Percentiles rank a stretch among this genome's conserved stretches.
Conservation (phyloP, 768 basidiomycete species). For the Coprinopsis marcescibilis region DNA sequence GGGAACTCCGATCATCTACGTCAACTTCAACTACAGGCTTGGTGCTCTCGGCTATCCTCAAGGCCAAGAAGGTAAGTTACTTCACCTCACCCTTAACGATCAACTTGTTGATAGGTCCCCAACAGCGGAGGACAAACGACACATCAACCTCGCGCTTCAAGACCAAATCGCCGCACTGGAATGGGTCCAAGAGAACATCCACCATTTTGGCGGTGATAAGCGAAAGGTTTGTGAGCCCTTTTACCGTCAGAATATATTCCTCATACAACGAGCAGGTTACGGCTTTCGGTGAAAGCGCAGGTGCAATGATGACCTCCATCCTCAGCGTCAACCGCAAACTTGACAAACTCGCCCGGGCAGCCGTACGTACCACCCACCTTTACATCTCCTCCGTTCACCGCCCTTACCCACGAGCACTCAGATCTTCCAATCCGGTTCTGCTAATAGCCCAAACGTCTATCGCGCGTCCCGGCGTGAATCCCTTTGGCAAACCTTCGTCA, state of each 20-base stretch:
- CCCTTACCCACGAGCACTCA: conserved; percentile 1
- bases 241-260: not conserved
- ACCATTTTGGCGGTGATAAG: conserved; percentile 51
- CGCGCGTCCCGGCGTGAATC: conserved; percentile 23
- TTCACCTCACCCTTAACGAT: not conserved
- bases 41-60: conserved; percentile 42
- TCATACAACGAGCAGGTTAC: conserved; percentile 32
- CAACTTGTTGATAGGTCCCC: not conserved
- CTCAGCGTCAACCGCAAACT: conserved; percentile 31
- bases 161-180: conserved; percentile 40
- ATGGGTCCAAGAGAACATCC: conserved; percentile 58
- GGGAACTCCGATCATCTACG: conserved; percentile 40
- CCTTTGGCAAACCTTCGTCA: conserved; percentile 35
- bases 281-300: conserved; percentile 51
- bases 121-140: conserved; percentile 28
- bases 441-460: conserved; percentile 28
- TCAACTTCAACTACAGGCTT: conserved; percentile 36
- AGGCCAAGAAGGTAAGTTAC: conserved; percentile 28
- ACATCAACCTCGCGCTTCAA: conserved; percentile 40
- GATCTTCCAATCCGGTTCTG: conserved; percentile 40
- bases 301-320: conserved; percentile 40
- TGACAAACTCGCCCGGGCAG: conserved; percentile 28
- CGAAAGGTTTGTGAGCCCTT: conserved; percentile 15
- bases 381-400: not conserved
- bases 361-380: conserved; percentile 13